phyloP scores from a whole-genome alignment of 805 yeast species.

The Kodamaea hsintzibuensis region DNA sequence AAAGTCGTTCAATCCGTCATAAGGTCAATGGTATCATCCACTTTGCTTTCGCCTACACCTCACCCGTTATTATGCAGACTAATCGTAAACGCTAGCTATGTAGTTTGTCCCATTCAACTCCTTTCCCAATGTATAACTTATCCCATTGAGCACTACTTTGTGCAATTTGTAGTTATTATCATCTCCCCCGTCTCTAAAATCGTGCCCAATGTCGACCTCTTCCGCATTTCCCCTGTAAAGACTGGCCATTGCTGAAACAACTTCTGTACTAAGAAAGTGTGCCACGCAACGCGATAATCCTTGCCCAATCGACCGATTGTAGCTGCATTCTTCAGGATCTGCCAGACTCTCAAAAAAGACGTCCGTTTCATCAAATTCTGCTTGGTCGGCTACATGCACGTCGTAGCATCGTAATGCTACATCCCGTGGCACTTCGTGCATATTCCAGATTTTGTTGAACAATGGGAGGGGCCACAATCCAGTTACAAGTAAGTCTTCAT shows the following conservation, averaged over 20 bases:
- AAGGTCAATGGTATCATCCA: too few species aligned
- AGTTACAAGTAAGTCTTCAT: constrained; percentile 6
- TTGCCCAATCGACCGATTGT: constrained; percentile 12
- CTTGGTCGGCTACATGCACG: constrained; percentile 33
- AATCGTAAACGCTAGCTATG: constrained; percentile 28
- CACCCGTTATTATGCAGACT: background rate
- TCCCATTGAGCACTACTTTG: constrained; percentile 33
- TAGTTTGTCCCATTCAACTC: constrained; percentile 43
- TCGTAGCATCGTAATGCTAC: constrained; percentile 38
- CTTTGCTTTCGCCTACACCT: background rate
- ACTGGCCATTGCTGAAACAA: constrained; percentile 28
- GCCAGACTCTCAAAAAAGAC: constrained; percentile 25
- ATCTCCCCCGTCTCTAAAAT: constrained; percentile 38
- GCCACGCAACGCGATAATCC: constrained; percentile 25
- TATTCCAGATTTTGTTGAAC: constrained; percentile 31
- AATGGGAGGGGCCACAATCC: constrained; percentile 18
- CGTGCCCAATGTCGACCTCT: constrained; percentile 26
- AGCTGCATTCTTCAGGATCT: constrained; percentile 15
- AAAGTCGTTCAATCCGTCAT: too few species aligned
- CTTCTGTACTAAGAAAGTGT: constrained; percentile 37
- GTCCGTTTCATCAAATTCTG: constrained; percentile 34
- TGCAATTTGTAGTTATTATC: constrained; percentile 11
- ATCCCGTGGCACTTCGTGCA: constrained; percentile 26
- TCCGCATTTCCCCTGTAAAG: constrained; percentile 46
- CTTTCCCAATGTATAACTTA: constrained; percentile 34